Conservation (phyloP, 768 basidiomycete species). For the Lactarius psammicola region DNA sequence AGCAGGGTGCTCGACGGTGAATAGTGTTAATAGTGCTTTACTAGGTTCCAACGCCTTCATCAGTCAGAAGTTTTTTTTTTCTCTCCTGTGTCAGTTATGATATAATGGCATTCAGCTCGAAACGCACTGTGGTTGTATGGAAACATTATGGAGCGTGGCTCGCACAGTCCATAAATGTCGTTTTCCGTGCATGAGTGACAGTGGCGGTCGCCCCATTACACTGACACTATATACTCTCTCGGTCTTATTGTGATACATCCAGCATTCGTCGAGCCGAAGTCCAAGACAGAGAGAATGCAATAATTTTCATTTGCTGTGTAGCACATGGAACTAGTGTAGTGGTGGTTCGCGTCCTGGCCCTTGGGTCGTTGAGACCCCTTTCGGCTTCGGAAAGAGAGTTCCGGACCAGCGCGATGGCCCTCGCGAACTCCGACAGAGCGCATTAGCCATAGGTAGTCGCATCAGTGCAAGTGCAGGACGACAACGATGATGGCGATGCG, state of each 20-base stretch:
- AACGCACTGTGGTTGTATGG: background rate
- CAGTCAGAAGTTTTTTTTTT: background rate
- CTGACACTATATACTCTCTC: background rate
- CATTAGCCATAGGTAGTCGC: constrained; percentile 14
- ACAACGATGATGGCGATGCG: too few relatives aligned
- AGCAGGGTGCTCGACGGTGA: background rate
- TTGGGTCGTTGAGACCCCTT: background rate
- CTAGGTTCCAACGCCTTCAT: background rate
- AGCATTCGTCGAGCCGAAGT: constrained; percentile 5
- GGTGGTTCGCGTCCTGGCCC: background rate
- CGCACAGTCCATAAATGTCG: background rate
- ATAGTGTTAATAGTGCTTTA: background rate
- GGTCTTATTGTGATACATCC: background rate
- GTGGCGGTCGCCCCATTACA: background rate
- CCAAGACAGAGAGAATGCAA: background rate
- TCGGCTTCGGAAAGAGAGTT: constrained; percentile 3
- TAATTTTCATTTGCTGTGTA: background rate
- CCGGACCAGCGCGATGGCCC: constrained; percentile 1
- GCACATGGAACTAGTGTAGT: background rate
- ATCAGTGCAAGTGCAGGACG: background rate
- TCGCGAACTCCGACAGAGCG: background rate
- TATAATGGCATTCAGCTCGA: background rate
- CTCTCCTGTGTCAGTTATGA: background rate
- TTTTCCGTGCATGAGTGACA: constrained; percentile 18
- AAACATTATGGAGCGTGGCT: background rate